Evolutionary conservation across 257 asterid species (phyloP), one percentile per base, ranked within the genome.

Genomic region (Craterostigma plantagineum): DNA sequence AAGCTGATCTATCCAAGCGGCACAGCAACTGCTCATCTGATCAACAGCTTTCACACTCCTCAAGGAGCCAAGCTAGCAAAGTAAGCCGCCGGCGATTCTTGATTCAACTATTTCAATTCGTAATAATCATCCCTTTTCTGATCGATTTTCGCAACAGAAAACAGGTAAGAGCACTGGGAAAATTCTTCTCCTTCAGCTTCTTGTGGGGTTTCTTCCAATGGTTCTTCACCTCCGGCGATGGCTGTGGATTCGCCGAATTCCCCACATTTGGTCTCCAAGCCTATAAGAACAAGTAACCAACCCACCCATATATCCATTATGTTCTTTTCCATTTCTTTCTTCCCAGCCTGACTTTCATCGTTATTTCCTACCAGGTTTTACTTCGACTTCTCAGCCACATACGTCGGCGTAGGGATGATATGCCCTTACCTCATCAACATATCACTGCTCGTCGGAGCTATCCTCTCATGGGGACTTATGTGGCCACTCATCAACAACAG

Each of bases 341-440:
- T 43, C 15, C 15, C 35, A 11, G 7, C n/a, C 15, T 10, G 3
- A 4, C 11, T n/a, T 14, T 43, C 11, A 15, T 51, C 37, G 43
- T 45, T 14, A 38, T 12, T 11, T 9, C 5, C 7, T 23, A 38
- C 35, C 75, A 86, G 96, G 77, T 86, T 86, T 58, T 86, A 55
- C 72, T 86, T 86, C 16, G 94, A 86, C 47, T 86, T 86, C 66
- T 86, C 97, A 17, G 84, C 97, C 41, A 78, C 92, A 38, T 86
- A 86, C 50, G 97, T 86, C 36, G 97, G 97, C 15, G 94, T 86
- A 38, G 97, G 97, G 38, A 86, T 86, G 97, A 86, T 86, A 52
- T 86, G 97, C 17, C 97, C 97, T 0, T 64, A 86, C 44, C 68
- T 86, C 9, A 70, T 86, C 69, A 86, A 86, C 57, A 15, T 86